Percentiles rank a stretch among this genome's conserved stretches.
Evolutionary conservation across 257 asterid species (phyloP).

Genomic region (Solanum lignicaule): DNA sequence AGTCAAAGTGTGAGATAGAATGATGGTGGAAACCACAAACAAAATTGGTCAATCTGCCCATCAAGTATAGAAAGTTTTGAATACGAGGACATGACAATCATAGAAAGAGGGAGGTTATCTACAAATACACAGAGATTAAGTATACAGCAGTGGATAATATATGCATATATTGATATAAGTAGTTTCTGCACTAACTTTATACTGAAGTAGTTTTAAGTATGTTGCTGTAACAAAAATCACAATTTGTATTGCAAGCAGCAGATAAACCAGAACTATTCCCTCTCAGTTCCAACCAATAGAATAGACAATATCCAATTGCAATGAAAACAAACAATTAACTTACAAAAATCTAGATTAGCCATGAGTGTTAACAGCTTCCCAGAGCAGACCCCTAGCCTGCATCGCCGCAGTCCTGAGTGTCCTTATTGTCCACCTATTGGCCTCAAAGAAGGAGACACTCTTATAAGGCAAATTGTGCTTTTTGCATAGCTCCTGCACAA

Average conservation of each 20-base stretch:
- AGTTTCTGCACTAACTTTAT: background rate
- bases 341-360: conserved; percentile 29
- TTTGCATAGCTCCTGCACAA: conserved; percentile 65
- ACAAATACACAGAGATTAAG: background rate
- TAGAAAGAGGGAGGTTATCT: background rate
- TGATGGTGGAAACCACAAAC: background rate
- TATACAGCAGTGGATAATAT: background rate
- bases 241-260: background rate
- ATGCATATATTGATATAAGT: background rate
- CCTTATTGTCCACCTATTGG: conserved; percentile 47
- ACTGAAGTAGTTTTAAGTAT: background rate
- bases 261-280: background rate
- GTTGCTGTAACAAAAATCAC: background rate
- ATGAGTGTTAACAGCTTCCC: conserved; percentile 92
- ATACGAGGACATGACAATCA: background rate
- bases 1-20: background rate
- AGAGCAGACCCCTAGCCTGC: conserved; percentile 69
- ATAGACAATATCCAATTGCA: background rate
- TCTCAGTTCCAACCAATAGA: background rate
- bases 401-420: conserved; percentile 60
- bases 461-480: conserved; percentile 63
- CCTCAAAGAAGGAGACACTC: conserved; percentile 54
- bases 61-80: background rate
- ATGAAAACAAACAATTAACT: background rate
- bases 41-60: background rate